phyloP scores from a whole-genome alignment of 208 protist species.

The Wallacemonas rigidus region DNA sequence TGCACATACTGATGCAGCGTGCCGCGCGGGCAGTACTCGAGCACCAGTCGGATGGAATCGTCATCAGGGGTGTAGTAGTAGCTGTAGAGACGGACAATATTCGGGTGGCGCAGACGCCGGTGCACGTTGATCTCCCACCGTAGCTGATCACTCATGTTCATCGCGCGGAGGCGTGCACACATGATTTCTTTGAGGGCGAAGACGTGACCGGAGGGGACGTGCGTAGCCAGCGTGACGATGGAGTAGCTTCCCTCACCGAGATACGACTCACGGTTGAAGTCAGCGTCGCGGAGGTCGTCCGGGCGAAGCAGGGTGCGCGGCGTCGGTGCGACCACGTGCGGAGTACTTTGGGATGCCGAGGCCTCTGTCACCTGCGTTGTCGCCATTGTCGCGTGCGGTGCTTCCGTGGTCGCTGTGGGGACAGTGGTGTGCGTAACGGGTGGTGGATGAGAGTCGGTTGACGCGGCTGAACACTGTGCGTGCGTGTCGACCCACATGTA shows the following conservation, averaged over 20 bases:
- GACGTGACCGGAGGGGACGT: conserved; percentile 48
- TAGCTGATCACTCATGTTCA: conserved; percentile 47
- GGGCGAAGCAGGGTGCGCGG: conserved; percentile 35
- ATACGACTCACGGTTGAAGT: conserved; percentile 65
- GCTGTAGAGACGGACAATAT: conserved; percentile 84
- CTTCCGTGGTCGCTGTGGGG: background rate
- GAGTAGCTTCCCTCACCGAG: conserved; percentile 79
- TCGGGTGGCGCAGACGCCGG: conserved; percentile 71
- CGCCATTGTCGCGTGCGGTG: background rate
- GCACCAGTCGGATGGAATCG: conserved; percentile 53
- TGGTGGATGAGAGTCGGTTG: background rate
- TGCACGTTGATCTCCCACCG: conserved; percentile 86
- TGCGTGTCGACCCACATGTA: background rate
- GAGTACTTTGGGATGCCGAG: no score
- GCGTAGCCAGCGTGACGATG: conserved; percentile 65
- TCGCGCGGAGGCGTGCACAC: conserved; percentile 31
- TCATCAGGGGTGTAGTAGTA: conserved; percentile 61
- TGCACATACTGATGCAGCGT: conserved; percentile 56
- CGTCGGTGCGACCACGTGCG: background rate
- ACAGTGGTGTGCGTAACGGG: background rate
- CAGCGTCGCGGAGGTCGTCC: conserved; percentile 50
- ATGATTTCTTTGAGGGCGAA: conserved; percentile 83
- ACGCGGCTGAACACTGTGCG: no score
- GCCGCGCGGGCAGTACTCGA: conserved; percentile 73
- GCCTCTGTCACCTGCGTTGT: background rate